Percentiles rank a stretch among this genome's conserved stretches.
Evolutionary conservation across 306 rosid genomes (phyloP).

Genomic region (Dryas alaskensis): DNA sequence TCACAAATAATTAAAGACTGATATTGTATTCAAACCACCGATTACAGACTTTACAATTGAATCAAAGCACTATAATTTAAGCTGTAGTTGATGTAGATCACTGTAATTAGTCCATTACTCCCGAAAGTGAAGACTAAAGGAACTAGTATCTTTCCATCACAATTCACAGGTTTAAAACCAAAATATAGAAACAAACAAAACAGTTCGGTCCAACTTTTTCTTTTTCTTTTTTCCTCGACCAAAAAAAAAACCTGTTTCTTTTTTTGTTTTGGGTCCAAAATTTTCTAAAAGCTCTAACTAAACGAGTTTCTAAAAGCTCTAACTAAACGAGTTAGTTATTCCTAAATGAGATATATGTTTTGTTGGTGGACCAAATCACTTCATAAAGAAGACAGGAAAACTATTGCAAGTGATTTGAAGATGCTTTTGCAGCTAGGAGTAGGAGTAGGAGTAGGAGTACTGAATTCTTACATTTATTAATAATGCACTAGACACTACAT

Average conservation of each 20-base stretch:
- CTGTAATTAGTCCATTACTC: neutral
- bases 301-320: neutral
- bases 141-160: neutral
- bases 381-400: neutral
- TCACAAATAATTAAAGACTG: no score
- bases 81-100: neutral
- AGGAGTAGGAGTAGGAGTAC: neutral
- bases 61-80: neutral
- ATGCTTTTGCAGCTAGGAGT: neutral
- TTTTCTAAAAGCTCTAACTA: neutral
- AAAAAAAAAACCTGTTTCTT: no score
- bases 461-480: slow-evolving; percentile 9
- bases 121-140: neutral
- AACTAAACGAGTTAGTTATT: neutral
- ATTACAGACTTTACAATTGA: neutral
- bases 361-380: slow-evolving; percentile 10
- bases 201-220: no score
- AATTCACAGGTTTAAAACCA: neutral
- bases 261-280: no score
- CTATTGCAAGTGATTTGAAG: neutral
- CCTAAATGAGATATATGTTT: neutral
- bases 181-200: neutral
- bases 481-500: neutral
- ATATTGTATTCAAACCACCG: neutral
- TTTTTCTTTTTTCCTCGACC: no score